These are phyloP conservation scores for Colletotrichum lindemuthianum DNA, from an alignment of 2,329 filamentous ascomycete genomes.

Conservation along the genomic window DNA sequence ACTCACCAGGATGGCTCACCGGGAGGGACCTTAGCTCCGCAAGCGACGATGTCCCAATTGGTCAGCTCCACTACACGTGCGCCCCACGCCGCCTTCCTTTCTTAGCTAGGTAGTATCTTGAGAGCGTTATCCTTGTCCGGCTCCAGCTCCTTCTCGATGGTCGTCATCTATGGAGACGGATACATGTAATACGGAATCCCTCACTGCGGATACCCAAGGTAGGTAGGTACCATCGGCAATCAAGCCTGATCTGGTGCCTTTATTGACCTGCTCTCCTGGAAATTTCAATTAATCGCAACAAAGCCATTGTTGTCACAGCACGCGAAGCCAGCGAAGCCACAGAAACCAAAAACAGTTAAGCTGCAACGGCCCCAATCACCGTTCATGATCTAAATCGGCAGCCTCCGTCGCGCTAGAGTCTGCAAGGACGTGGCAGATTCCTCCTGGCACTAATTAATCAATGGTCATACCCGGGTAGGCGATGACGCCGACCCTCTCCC, in stretches of 20 bases:
- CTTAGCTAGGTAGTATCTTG: not conserved
- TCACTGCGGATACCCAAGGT: too few species aligned
- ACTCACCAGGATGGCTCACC: not conserved
- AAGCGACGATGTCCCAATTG: not conserved
- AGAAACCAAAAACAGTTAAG: not conserved
- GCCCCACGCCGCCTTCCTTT: not conserved
- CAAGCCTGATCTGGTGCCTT: too few species aligned
- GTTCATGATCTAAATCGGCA: not conserved
- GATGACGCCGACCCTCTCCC: not conserved
- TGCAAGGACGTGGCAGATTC: conserved; percentile 10
- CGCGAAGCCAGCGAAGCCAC: not conserved
- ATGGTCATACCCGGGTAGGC: too few species aligned
- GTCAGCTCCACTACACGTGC: not conserved
- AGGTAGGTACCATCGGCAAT: too few species aligned
- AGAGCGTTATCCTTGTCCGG: too few species aligned
- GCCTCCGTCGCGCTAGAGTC: conserved; percentile 5
- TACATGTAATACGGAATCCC: too few species aligned
- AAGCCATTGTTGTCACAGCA: not conserved
- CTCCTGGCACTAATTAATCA: conserved; percentile 5
- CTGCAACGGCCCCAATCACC: conserved; percentile 15
- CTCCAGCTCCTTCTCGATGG: too few species aligned
- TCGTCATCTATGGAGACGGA: too few species aligned
- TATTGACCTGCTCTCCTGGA: not conserved
- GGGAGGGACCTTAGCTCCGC: not conserved
- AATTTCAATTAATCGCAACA: not conserved